phyloP scores from a whole-genome alignment of 2,329 filamentous ascomycete species.

The Arthrobotrys musiformis region DNA sequence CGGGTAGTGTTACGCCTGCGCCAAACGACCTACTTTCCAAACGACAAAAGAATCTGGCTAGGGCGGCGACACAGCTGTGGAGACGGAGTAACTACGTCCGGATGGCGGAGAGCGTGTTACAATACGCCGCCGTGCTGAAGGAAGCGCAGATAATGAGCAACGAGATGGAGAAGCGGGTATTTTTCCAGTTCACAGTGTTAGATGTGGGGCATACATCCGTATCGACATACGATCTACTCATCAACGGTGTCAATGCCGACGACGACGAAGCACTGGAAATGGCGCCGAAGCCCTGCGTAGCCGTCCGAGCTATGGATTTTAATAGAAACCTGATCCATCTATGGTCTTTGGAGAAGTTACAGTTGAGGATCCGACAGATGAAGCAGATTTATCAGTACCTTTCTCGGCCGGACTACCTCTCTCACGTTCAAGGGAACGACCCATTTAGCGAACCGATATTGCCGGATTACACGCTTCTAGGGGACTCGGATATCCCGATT shows the following conservation, averaged over 20 bases:
- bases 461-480: conserved; percentile 90
- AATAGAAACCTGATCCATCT: conserved; percentile 84
- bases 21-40: conserved; percentile 68
- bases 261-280: conserved; percentile 82
- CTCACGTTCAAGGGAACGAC: conserved; percentile 91
- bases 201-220: conserved; percentile 87
- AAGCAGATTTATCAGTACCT: conserved; percentile 97
- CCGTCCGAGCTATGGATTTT: conserved; percentile 89
- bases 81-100: conserved; percentile 84
- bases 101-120: conserved; percentile 91
- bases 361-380: conserved; percentile 88
- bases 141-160: conserved; percentile 99
- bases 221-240: conserved; percentile 95
- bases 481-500: conserved; percentile 91
- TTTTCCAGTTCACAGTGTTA: conserved; percentile 94
- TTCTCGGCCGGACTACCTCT: conserved; percentile 91
- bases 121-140: conserved; percentile 87
- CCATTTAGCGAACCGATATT: conserved; percentile 92
- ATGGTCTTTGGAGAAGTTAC: conserved; percentile 94
- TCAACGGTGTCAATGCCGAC: conserved; percentile 88
- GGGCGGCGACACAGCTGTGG: conserved; percentile 77
- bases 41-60: conserved; percentile 77
- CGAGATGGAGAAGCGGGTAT: conserved; percentile 88
- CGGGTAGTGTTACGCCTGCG: conserved; percentile 7
- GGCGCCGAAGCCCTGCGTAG: conserved; percentile 87